Percentiles rank a stretch among this genome's conserved stretches.
These are phyloP conservation scores for Corymbia calophylla DNA, from an alignment of 441 rosid species.

Conservation along the genomic window DNA sequence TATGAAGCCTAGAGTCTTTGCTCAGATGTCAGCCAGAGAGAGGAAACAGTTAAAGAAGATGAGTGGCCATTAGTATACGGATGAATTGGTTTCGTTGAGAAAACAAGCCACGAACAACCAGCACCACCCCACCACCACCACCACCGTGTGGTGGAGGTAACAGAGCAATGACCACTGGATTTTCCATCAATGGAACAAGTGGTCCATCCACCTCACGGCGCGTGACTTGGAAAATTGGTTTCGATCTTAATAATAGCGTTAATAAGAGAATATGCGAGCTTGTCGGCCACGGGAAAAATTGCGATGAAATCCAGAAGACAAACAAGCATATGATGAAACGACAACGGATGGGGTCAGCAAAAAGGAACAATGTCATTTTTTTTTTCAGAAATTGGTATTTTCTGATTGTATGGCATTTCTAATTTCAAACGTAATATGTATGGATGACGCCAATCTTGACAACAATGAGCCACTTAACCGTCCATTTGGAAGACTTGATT, in stretches of 20 bases:
- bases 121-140: background rate
- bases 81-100: conserved; percentile 14
- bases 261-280: background rate
- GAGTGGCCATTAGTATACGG: conserved; percentile 2
- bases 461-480: background rate
- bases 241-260: background rate
- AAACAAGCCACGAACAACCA: conserved; percentile 22
- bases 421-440: background rate
- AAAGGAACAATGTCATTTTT: background rate
- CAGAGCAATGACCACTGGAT: background rate
- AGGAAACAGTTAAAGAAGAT: conserved; percentile 8
- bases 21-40: conserved; percentile 18
- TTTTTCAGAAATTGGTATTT: background rate
- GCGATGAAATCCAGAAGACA: background rate
- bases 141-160: background rate
- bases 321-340: background rate
- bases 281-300: background rate
- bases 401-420: background rate
- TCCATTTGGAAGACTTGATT: background rate
- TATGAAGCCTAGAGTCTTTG: background rate
- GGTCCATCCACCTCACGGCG: background rate
- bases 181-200: background rate
- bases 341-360: background rate
- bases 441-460: background rate
- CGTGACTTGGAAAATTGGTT: background rate